Evolutionary conservation across 2,329 filamentous ascomycete genomes (phyloP).

Genomic region (Sarocladium oryzae): DNA sequence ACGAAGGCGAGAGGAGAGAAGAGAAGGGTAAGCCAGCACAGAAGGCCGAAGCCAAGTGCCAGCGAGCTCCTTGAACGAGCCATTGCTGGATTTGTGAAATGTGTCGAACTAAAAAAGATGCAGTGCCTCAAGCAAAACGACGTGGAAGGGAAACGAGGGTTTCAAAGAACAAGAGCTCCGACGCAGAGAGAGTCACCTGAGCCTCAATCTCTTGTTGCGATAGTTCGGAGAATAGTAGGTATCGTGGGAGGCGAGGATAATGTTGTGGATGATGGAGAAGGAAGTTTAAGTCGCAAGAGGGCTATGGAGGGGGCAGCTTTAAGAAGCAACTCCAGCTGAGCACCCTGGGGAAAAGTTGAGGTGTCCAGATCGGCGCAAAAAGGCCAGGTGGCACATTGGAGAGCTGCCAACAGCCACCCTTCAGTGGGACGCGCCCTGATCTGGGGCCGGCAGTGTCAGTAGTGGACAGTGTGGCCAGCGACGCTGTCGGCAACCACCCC

Average conservation of each 20-base stretch:
- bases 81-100: slow-evolving; percentile 28
- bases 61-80: slow-evolving; percentile 59
- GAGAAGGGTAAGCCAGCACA: slow-evolving; percentile 87
- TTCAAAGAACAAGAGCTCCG: slow-evolving; percentile 9
- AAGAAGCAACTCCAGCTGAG: slow-evolving; percentile 21
- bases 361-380: slow-evolving; percentile 39
- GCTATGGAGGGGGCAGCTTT: slow-evolving; percentile 26
- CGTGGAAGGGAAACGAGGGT: not conserved
- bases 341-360: slow-evolving; percentile 27
- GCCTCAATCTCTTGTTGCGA: slow-evolving; percentile 9
- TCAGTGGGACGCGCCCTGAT: not conserved
- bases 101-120: slow-evolving; percentile 16
- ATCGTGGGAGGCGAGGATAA: slow-evolving; percentile 14
- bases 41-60: slow-evolving; percentile 76
- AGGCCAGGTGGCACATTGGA: slow-evolving; percentile 24
- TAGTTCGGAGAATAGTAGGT: slow-evolving; percentile 18
- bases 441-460: not conserved
- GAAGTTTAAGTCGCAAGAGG: slow-evolving; percentile 10
- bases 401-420: slow-evolving; percentile 4
- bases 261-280: slow-evolving; percentile 20
- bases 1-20: slow-evolving; percentile 84
- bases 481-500: slow-evolving; percentile 5
- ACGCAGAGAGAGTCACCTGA: slow-evolving; percentile 9
- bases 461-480: slow-evolving; percentile 6
- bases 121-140: slow-evolving; percentile 6